Percentiles rank a stretch among this genome's conserved stretches.
Conservation (phyloP, 225 moss, liverwort and hornwort species). For the Takakia lepidozioides region DNA sequence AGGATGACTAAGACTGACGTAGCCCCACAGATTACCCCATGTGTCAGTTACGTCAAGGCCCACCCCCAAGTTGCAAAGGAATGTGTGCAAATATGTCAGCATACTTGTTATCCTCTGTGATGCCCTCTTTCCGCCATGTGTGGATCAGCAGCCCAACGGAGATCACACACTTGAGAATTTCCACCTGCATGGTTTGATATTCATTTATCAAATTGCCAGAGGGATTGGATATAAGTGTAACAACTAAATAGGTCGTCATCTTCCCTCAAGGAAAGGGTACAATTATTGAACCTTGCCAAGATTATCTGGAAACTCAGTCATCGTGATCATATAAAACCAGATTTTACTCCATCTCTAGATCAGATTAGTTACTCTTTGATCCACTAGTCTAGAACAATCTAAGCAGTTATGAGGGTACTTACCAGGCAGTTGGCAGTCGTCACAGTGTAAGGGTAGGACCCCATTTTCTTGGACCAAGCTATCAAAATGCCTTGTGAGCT, state of each 20-base stretch:
- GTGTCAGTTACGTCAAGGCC: no score
- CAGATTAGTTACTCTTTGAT: no score
- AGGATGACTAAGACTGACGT: neutral
- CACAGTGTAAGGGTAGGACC: constrained; percentile 6
- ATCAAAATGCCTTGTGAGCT: constrained; percentile 16
- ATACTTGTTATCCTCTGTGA: constrained; percentile 18
- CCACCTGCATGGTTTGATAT: constrained; percentile 6
- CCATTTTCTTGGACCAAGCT: constrained; percentile 8
- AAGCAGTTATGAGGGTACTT: neutral
- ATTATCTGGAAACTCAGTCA: no score
- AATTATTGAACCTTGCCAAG: neutral
- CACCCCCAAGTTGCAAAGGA: neutral
- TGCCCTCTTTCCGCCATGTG: constrained; percentile 8
- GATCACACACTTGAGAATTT: constrained; percentile 9
- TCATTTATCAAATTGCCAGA: neutral
- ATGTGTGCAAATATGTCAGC: neutral
- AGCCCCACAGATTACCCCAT: neutral
- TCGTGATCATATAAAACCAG: no score
- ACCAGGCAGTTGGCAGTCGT: constrained; percentile 14
- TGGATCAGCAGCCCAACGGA: constrained; percentile 6
- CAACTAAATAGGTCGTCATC: neutral
- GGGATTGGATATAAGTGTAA: neutral
- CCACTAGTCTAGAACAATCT: neutral
- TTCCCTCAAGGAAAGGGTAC: neutral
- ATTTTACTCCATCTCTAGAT: no score